Conservation (phyloP, 106 monocot genomes). For the Dioscorea dumetorum region DNA sequence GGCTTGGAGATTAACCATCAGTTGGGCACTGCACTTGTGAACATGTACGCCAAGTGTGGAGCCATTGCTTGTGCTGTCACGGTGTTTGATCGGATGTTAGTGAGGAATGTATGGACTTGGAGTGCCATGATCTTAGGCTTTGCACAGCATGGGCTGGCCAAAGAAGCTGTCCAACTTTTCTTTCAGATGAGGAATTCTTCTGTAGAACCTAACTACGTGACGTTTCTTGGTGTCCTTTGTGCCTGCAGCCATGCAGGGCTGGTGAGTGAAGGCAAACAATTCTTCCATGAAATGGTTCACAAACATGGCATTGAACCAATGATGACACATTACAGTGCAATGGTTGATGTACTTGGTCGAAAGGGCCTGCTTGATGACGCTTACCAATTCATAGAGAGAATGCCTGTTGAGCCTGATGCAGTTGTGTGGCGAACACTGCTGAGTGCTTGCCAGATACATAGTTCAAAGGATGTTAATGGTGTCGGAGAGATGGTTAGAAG, state of each 20-base stretch:
- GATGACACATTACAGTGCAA: slow-evolving; percentile 66
- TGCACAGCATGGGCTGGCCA: slow-evolving; percentile 47
- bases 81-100: slow-evolving; percentile 42
- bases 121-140: slow-evolving; percentile 58
- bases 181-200: slow-evolving; percentile 32
- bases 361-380: slow-evolving; percentile 53
- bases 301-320: slow-evolving; percentile 22
- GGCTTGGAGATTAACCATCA: slow-evolving; percentile 22
- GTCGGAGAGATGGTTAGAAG: slow-evolving; percentile 29
- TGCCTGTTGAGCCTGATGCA: slow-evolving; percentile 49
- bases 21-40: slow-evolving; percentile 45
- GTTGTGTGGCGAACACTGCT: slow-evolving; percentile 78
- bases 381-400: slow-evolving; percentile 35
- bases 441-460: slow-evolving; percentile 47
- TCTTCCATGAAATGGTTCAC: slow-evolving; percentile 58
- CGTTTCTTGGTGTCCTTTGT: slow-evolving; percentile 63
- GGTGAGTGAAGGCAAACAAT: slow-evolving; percentile 28
- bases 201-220: slow-evolving; percentile 60
- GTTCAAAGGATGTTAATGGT: slow-evolving; percentile 8
- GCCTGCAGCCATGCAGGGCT: slow-evolving; percentile 67
- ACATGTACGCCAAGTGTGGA: slow-evolving; percentile 80
- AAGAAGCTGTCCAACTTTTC: slow-evolving; percentile 41
- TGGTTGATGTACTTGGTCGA: slow-evolving; percentile 69
- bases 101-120: slow-evolving; percentile 73
- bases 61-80: slow-evolving; percentile 15